phyloP scores from a whole-genome alignment of 1,284 basidiomycete species.

The Microbotryomycetes sp. region DNA sequence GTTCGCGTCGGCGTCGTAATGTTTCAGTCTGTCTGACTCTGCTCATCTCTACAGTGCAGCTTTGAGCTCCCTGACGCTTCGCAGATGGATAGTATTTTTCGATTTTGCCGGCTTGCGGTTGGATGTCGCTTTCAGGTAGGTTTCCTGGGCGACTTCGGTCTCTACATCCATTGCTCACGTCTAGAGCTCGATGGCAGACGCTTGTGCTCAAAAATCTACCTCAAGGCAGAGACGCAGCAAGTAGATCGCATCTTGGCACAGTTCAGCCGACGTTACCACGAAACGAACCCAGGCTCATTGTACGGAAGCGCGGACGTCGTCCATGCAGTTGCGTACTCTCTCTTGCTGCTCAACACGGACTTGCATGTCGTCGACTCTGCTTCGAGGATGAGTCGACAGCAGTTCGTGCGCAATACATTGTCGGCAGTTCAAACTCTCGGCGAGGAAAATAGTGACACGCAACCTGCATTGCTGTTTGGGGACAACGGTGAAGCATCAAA shows the following conservation, averaged over 20 bases:
- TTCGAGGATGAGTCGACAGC: constrained; percentile 82
- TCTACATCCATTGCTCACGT: no score
- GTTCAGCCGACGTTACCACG: constrained; percentile 81
- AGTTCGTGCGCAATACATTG: constrained; percentile 90
- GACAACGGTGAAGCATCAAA: background rate
- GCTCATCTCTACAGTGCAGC: constrained; percentile 48
- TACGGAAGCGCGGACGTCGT: constrained; percentile 82
- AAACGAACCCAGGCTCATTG: constrained; percentile 72
- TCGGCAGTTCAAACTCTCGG: constrained; percentile 56
- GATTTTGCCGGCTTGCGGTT: constrained; percentile 76
- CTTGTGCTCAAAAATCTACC: constrained; percentile 81
- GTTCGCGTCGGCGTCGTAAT: constrained; percentile 43
- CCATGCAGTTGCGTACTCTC: constrained; percentile 85
- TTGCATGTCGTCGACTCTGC: constrained; percentile 86
- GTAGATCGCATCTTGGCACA: constrained; percentile 91
- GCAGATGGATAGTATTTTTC: constrained; percentile 78
- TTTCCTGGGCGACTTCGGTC: constrained; percentile 2
- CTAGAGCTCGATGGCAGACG: constrained; percentile 52
- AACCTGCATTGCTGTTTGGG: background rate
- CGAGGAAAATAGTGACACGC: background rate
- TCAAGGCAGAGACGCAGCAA: constrained; percentile 96
- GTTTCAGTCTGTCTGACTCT: no score
- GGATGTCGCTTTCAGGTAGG: constrained; percentile 81
- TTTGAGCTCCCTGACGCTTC: constrained; percentile 67
- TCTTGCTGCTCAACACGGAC: constrained; percentile 93